Evolutionary conservation across 768 basidiomycete species (phyloP), one percentile per base, ranked within the genome.

Genomic region (Suillus occidentalis): DNA sequence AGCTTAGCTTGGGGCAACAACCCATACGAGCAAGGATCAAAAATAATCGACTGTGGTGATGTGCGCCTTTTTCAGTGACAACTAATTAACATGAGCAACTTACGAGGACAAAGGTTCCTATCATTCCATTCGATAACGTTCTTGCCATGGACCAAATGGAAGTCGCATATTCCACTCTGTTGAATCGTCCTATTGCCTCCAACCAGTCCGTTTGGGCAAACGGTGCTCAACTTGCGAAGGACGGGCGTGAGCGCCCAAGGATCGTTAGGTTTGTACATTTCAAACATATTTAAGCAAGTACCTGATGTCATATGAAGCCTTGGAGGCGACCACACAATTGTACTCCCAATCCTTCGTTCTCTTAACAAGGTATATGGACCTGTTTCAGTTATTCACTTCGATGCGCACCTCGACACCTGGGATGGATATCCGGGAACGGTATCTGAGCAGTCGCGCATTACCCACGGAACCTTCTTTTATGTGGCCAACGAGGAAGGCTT

Each of bases 291-390:
- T 9, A n/a, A 13, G 37, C 16, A 37, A 12, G 12, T 12, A 40
- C 18, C 65, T 66, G 62, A 63, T 43, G 36, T 12, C 20, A 2
- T 42, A 6, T 49, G 55, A 59, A 75, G 75, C 62, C 80, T 92
- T 36, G 95, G 95, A 31, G 94, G 94, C 7, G 94, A 95, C 71
- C 94, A 95, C 74, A 93, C 93, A 16, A 91, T 95, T 67, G 93
- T 89, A 9, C 84, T 94, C 20, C 92, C 94, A 9, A 94, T 95
- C 69, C 83, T 96, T 16, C 89, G 92, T 53, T 85, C 94, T 18
- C 77, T 96, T 50, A 77, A 90, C 78, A 87, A 87, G 71, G 82
- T 90, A 31, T 94, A 95, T 72, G 94, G 93, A 1, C 90, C 91
- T 0, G 83, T 92, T 62, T 88, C 89, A 42, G 89, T 92, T 53